Percentiles rank a stretch among this genome's conserved stretches.
Conservation (phyloP, 495 filamentous ascomycete genomes). For the Astrocystis sublimbata region DNA sequence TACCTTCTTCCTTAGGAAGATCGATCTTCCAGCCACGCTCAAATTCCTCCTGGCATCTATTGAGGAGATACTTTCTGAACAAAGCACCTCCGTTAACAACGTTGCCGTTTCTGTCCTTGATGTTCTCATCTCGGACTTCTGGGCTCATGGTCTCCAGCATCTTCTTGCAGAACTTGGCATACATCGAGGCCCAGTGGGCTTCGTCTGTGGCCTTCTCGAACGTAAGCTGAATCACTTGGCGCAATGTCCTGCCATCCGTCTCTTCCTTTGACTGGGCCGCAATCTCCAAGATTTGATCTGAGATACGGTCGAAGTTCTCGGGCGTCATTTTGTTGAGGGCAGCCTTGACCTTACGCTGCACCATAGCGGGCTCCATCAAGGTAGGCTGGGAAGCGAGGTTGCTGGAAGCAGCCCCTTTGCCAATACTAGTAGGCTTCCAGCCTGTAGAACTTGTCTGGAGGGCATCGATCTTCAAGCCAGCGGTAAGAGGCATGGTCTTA, state of each 20-base stretch:
- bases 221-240: constrained; percentile 96
- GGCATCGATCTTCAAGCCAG: constrained; percentile 75
- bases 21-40: constrained; percentile 97
- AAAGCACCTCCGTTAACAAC: constrained; percentile 88
- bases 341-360: constrained; percentile 98
- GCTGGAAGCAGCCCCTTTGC: constrained; percentile 35
- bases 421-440: constrained; percentile 87
- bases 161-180: constrained; percentile 95
- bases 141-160: constrained; percentile 96
- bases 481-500: constrained; percentile 87
- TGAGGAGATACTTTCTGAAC: constrained; percentile 98
- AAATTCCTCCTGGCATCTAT: constrained; percentile 98
- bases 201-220: constrained; percentile 99
- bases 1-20: constrained; percentile 76
- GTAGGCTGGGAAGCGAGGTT: constrained; percentile 47
- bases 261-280: constrained; percentile 95
- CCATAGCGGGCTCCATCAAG: constrained; percentile 83
- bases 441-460: constrained; percentile 68
- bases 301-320: constrained; percentile 96
- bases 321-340: constrained; percentile 99
- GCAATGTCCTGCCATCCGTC: constrained; percentile 87
- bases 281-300: constrained; percentile 89
- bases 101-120: constrained; percentile 79
- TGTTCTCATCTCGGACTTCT: constrained; percentile 92
- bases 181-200: constrained; percentile 98